Percentiles rank a stretch among this genome's conserved stretches.
phyloP scores from a whole-genome alignment of 257 asterid genomes.

The Nicotiana undulata region DNA sequence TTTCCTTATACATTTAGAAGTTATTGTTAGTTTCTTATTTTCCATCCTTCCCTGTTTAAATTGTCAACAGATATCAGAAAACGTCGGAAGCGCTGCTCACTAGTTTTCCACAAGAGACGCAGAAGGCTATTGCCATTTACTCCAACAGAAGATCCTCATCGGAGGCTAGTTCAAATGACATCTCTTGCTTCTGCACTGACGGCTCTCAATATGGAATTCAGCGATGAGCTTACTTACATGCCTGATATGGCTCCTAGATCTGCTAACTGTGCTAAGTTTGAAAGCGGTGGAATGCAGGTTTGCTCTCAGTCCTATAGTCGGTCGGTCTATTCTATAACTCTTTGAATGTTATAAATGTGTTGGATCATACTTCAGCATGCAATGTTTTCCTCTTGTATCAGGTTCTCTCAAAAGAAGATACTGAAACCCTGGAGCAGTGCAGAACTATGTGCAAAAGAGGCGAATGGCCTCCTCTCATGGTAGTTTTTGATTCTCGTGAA shows the following conservation, averaged over 20 bases:
- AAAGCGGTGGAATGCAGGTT: slow-evolving; percentile 95
- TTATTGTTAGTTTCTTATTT: not conserved
- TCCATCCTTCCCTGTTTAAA: not conserved
- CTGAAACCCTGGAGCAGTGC: slow-evolving; percentile 50
- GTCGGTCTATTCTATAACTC: not conserved
- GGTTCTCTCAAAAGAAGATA: slow-evolving; percentile 71
- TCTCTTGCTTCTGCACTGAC: slow-evolving; percentile 75
- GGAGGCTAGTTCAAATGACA: slow-evolving; percentile 55
- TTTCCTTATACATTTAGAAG: not conserved
- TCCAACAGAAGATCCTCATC: slow-evolving; percentile 44
- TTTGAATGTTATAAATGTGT: not conserved
- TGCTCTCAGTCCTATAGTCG: not conserved
- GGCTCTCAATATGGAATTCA: slow-evolving; percentile 53
- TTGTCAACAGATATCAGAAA: slow-evolving; percentile 44
- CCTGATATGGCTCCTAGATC: slow-evolving; percentile 65
- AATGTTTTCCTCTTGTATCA: slow-evolving; percentile 9
- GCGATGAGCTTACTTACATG: slow-evolving; percentile 63
- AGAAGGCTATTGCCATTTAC: slow-evolving; percentile 59
- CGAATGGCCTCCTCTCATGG: slow-evolving; percentile 68
- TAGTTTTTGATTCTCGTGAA: slow-evolving; percentile 65
- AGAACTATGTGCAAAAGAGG: slow-evolving; percentile 56
- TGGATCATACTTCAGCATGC: not conserved
- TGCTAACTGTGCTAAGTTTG: slow-evolving; percentile 58
- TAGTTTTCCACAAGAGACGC: slow-evolving; percentile 61
- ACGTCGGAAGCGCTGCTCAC: slow-evolving; percentile 55